A percentile compares a stretch with the other conserved stretches of the same genome.
phyloP scores from a whole-genome alignment of 768 basidiomycete species.

The Tulasnella sp. region DNA sequence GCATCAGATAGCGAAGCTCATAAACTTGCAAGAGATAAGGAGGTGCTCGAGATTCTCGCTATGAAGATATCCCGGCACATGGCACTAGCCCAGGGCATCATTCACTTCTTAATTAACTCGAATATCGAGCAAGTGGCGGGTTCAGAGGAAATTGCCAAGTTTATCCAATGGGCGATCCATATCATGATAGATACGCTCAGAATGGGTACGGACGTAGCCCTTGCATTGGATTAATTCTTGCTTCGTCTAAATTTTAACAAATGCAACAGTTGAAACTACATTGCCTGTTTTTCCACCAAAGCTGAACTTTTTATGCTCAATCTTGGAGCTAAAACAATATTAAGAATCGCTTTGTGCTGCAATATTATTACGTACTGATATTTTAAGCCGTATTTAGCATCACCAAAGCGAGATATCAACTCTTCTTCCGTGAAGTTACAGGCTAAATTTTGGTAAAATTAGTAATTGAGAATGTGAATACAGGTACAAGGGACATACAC shows the following conservation, averaged over 20 bases:
- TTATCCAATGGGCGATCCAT: constrained; percentile 53
- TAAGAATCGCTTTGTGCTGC: not conserved
- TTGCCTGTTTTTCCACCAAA: constrained; percentile 73
- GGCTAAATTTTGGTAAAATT: constrained; percentile 30
- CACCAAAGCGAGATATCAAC: constrained; percentile 41
- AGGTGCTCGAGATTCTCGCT: constrained; percentile 62
- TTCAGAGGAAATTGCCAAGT: constrained; percentile 26
- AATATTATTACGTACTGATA: constrained; percentile 45
- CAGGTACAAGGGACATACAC: constrained; percentile 37
- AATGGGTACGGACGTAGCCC: constrained; percentile 29
- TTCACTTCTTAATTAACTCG: constrained; percentile 51
- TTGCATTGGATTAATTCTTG: not conserved
- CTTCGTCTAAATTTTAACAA: constrained; percentile 31
- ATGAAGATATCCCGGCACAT: constrained; percentile 55
- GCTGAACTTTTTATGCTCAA: constrained; percentile 56
- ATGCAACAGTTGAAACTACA: constrained; percentile 56
- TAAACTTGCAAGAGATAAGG: constrained; percentile 39
- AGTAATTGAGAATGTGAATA: not conserved
- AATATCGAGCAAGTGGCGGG: constrained; percentile 24
- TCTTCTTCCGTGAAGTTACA: constrained; percentile 82
- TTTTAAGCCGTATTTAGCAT: constrained; percentile 34
- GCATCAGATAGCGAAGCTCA: constrained; percentile 20
- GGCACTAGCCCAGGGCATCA: constrained; percentile 57
- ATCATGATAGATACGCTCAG: constrained; percentile 59
- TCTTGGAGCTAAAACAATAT: constrained; percentile 36